Evolutionary conservation across 1,139 yeast genomes (phyloP), one percentile per base, ranked within the genome.

Genomic region (Candida tunisiensis): DNA sequence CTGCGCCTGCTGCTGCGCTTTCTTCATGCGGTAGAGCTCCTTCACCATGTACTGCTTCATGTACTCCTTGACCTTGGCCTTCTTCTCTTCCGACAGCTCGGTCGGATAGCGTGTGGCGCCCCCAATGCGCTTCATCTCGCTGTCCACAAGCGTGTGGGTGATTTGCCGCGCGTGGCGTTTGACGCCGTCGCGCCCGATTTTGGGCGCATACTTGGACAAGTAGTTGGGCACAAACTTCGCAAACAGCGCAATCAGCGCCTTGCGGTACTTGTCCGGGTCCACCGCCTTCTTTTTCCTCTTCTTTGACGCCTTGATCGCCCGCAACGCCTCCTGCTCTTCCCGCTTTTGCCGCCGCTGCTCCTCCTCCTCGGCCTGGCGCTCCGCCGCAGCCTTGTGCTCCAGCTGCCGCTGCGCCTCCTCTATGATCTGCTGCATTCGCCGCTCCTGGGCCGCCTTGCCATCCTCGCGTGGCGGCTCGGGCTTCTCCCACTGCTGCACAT

Each of bases 141-240:
- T 82, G 5, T 60, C 57, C 1, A 72, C 67, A 27, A 83, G 55
- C 1, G 55, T 54, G 34, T 68, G 65, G 3, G 74, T 80, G 33
- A 82, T 65, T 16, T 83, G 94, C 36, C 71, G 66, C 2, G 94
- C 80, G 48, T 88, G 77, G 19, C 65, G 65, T 51, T 83, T 88
- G 29, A 82, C 48, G 31, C 70, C 63, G 4, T 78, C 92, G 34
- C 70, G 70, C 2, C 83, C 88, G 15, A 85, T 60, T 31, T 69
- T 70, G 3, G 57, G 47, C 37, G 70, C 75, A 46, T 74, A 71
- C 38, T 68, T 68, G 38, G 73, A 72, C 28, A 85, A 60, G 40
- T 77, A 52, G 42, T 83, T 83, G 3, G 96, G 95, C 12, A 88
- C 77, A 41, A 69, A 62, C 15, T 63, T 54, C 3, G 95, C 96